Evolutionary conservation across 2,329 filamentous ascomycete genomes (phyloP).

Genomic region (Penicillium sp.): DNA sequence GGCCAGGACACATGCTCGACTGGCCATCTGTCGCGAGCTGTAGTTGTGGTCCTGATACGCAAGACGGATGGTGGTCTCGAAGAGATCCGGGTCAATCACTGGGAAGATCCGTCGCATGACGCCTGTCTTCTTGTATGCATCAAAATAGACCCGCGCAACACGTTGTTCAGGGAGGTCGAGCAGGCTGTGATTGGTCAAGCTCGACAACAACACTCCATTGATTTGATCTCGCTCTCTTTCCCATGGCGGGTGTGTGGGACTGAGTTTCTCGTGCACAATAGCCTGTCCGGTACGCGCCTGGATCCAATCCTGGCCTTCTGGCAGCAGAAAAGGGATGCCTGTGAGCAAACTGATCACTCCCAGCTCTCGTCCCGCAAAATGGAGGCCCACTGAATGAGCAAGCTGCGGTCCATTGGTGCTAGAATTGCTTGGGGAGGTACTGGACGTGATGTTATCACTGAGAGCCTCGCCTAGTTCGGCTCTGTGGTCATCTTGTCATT

Average conservation of each 20-base stretch:
- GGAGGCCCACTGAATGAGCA: conserved; percentile 35
- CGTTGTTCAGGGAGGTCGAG: conserved; percentile 35
- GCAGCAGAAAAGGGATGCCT: conserved; percentile 47
- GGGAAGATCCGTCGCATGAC: conserved; percentile 46
- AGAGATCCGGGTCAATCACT: conserved; percentile 44
- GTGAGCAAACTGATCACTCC: conserved; percentile 45
- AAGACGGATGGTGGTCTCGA: conserved; percentile 40
- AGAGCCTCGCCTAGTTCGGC: conserved; percentile 5
- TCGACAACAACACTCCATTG: conserved; percentile 17
- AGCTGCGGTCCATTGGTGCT: conserved; percentile 13
- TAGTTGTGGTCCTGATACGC: conserved; percentile 38
- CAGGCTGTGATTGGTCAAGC: conserved; percentile 14
- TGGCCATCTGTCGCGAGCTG: conserved; percentile 25
- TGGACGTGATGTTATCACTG: conserved; percentile 8
- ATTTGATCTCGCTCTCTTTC: conserved; percentile 28
- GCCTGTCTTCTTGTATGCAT: conserved; percentile 26
- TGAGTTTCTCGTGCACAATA: conserved; percentile 26
- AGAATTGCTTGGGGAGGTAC: conserved; percentile 14
- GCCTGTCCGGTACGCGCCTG: conserved; percentile 41
- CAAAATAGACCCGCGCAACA: conserved; percentile 28
- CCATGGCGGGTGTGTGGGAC: conserved; percentile 28
- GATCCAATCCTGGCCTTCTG: conserved; percentile 46
- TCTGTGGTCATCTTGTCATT: no score
- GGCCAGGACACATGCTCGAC: conserved; percentile 46
- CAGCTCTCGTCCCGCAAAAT: conserved; percentile 46